Evolutionary conservation across 2,329 filamentous ascomycete genomes (phyloP).

Genomic region (Peltaster fructicola): DNA sequence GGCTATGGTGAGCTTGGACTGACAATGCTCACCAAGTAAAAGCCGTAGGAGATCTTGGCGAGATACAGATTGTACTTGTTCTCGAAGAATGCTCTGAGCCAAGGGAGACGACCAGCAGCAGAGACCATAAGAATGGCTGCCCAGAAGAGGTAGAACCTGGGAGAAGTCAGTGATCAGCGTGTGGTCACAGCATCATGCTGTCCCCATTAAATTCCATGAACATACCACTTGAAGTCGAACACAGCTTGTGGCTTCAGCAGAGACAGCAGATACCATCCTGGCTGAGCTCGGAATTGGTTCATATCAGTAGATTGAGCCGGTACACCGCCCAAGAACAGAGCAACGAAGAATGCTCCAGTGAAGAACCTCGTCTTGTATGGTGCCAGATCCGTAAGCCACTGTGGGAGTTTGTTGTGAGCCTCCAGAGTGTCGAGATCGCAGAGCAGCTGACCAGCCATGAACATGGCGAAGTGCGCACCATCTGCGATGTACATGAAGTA

Average conservation of each 20-base stretch:
- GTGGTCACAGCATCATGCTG: too few species aligned
- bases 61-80: constrained; percentile 41
- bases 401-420: constrained; percentile 32
- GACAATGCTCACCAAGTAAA: constrained; percentile 52
- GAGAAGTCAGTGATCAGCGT: too few species aligned
- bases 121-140: constrained; percentile 40
- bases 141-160: constrained; percentile 49
- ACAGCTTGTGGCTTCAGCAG: constrained; percentile 26
- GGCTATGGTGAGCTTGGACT: too few species aligned
- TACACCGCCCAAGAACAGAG: constrained; percentile 42
- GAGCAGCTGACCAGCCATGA: constrained; percentile 43
- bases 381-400: constrained; percentile 28
- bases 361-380: constrained; percentile 34
- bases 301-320: constrained; percentile 37
- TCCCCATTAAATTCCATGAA: too few species aligned
- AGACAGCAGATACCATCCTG: constrained; percentile 44
- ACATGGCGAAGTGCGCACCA: constrained; percentile 45
- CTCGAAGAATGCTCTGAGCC: constrained; percentile 44
- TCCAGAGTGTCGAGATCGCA: constrained; percentile 43
- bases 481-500: constrained; percentile 55
- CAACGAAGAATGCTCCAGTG: constrained; percentile 34
- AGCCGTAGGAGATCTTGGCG: constrained; percentile 41
- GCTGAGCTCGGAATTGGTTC: constrained; percentile 32
- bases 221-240: constrained; percentile 17
- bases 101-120: constrained; percentile 36